These are phyloP conservation scores for Meyerozyma sp. DNA, from an alignment of 1,139 yeast genomes.

Conservation along the genomic window DNA sequence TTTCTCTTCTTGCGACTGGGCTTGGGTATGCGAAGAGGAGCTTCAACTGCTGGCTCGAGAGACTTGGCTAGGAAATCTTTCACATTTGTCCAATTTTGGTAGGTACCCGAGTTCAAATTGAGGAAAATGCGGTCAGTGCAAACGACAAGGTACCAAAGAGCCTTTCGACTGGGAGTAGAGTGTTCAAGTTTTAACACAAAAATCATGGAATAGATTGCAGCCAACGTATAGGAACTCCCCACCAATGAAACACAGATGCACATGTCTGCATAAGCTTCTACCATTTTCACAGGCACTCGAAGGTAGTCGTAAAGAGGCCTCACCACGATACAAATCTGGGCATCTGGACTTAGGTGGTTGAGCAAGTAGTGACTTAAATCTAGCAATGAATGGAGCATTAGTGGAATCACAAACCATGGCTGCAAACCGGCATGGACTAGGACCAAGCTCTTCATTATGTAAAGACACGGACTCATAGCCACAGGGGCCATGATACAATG, in stretches of 20 bases:
- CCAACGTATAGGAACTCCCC: slow-evolving; percentile 20
- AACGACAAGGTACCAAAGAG: background rate
- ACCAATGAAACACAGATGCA: slow-evolving; percentile 16
- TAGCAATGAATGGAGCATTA: slow-evolving; percentile 40
- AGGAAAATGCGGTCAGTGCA: background rate
- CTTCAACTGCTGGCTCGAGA: background rate
- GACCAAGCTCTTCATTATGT: background rate
- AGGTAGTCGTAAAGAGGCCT: slow-evolving; percentile 27
- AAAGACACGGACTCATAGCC: background rate
- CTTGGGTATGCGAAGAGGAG: background rate
- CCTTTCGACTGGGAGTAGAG: slow-evolving; percentile 14
- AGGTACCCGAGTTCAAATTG: background rate
- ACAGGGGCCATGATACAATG: background rate
- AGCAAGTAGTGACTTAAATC: slow-evolving; percentile 33
- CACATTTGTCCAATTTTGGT: background rate
- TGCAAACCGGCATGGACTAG: background rate
- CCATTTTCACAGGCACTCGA: slow-evolving; percentile 30
- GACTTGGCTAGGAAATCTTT: background rate
- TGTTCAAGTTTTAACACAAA: slow-evolving; percentile 38
- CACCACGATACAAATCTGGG: slow-evolving; percentile 25
- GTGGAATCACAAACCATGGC: slow-evolving; percentile 24
- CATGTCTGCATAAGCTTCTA: slow-evolving; percentile 37
- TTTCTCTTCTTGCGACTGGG: background rate
- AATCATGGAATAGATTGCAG: slow-evolving; percentile 28
- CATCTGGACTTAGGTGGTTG: slow-evolving; percentile 30